Evolutionary conservation across 441 rosid species (phyloP).

Genomic region (Flueggea neowawraea): DNA sequence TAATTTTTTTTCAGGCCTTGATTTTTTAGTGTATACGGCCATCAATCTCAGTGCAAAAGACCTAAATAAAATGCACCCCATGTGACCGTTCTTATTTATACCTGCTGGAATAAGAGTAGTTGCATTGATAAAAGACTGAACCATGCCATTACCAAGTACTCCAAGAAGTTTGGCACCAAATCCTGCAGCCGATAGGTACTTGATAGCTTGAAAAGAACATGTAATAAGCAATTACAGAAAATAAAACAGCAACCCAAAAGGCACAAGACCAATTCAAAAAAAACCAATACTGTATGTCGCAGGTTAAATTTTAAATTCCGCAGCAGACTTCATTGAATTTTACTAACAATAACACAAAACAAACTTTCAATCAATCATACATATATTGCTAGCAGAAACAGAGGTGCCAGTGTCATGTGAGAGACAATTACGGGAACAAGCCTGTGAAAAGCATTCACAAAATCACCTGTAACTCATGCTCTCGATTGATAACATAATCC

Average conservation of each 20-base stretch:
- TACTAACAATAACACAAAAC: background rate
- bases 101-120: slow-evolving; percentile 76
- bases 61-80: too few species aligned
- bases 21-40: too few species aligned
- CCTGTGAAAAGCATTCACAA: background rate
- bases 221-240: slow-evolving; percentile 18
- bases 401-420: background rate
- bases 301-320: too few species aligned
- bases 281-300: background rate
- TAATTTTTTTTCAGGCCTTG: too few species aligned
- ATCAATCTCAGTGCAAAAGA: too few species aligned
- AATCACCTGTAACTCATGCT: slow-evolving; percentile 71
- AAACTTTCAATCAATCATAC: background rate
- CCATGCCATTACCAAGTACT: slow-evolving; percentile 94
- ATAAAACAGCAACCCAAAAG: slow-evolving; percentile 6
- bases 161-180: slow-evolving; percentile 97
- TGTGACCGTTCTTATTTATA: slow-evolving; percentile 12
- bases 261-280: background rate
- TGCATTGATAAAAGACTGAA: slow-evolving; percentile 88
- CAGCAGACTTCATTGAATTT: too few species aligned
- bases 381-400: too few species aligned
- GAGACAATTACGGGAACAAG: background rate
- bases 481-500: slow-evolving; percentile 81
- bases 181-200: slow-evolving; percentile 93
- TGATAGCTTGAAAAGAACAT: slow-evolving; percentile 67